phyloP scores from a whole-genome alignment of 202 grass and related monocot genomes.

The Schoenoplectus triqueter region DNA sequence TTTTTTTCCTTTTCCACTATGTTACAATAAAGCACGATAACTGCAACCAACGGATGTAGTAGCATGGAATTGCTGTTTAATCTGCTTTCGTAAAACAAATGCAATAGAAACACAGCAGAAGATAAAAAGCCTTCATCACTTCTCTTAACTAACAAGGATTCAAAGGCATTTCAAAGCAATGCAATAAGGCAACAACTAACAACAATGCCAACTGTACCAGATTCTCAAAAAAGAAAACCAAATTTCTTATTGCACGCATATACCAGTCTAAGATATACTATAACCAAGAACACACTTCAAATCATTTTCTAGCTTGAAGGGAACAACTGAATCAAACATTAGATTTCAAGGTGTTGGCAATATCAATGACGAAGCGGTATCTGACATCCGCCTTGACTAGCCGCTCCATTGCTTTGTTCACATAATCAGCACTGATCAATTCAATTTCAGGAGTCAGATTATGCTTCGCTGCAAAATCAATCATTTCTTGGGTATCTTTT shows the following conservation, averaged over 20 bases:
- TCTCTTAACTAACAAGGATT: neutral
- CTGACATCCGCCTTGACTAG: constrained; percentile 58
- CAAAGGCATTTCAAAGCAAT: neutral
- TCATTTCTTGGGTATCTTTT: constrained; percentile 80
- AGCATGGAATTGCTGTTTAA: neutral
- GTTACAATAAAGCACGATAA: neutral
- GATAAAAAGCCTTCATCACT: neutral
- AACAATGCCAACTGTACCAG: constrained; percentile 10
- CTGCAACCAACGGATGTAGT: neutral
- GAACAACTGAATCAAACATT: constrained; percentile 25
- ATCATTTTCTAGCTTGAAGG: neutral
- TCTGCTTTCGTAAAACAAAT: neutral
- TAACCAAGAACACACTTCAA: constrained; percentile 10
- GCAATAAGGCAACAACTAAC: neutral
- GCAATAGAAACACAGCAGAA: neutral
- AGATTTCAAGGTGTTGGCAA: constrained; percentile 60
- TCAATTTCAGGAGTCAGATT: constrained; percentile 68
- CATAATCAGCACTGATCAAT: constrained; percentile 55
- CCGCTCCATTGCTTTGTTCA: constrained; percentile 69
- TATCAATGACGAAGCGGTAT: constrained; percentile 82
- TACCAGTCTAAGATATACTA: neutral
- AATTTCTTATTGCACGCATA: constrained; percentile 6
- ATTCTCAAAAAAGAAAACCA: neutral
- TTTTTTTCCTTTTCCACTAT: neutral
- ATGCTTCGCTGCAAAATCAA: constrained; percentile 72